phyloP scores from a whole-genome alignment of 495 filamentous ascomycete species.

The Aspergillus baeticus region DNA sequence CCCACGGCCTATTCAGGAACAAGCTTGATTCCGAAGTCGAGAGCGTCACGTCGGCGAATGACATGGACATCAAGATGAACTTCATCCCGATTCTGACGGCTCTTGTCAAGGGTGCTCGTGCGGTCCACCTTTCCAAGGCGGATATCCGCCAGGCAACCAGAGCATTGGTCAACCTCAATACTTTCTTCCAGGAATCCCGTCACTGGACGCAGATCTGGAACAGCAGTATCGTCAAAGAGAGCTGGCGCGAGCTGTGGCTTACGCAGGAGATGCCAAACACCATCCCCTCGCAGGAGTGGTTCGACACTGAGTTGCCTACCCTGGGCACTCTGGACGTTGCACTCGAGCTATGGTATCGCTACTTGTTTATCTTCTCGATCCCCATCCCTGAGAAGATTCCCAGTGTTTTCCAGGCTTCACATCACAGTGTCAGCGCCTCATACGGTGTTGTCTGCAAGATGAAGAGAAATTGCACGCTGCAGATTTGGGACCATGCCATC shows the following conservation, averaged over 20 bases:
- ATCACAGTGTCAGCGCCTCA: constrained; percentile 62
- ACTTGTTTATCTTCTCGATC: constrained; percentile 69
- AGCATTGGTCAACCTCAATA: constrained; percentile 60
- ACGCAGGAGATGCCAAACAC: constrained; percentile 55
- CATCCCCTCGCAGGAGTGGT: constrained; percentile 51
- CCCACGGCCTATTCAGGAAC: constrained; percentile 63
- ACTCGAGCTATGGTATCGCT: constrained; percentile 62
- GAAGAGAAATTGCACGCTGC: constrained; percentile 57
- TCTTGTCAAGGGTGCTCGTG: constrained; percentile 57
- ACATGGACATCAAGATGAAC: constrained; percentile 56
- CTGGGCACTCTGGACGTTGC: constrained; percentile 55
- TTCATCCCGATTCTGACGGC: constrained; percentile 63
- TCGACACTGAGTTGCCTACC: constrained; percentile 58
- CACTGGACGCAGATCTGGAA: constrained; percentile 67
- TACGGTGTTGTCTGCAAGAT: constrained; percentile 69
- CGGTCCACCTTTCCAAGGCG: constrained; percentile 46
- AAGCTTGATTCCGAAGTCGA: constrained; percentile 62
- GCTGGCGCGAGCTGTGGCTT: constrained; percentile 62
- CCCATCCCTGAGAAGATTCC: constrained; percentile 63
- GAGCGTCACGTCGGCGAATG: constrained; percentile 50
- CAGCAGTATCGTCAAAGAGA: constrained; percentile 57
- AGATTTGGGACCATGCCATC: constrained; percentile 71
- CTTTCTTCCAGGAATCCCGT: constrained; percentile 58
- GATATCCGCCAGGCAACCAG: constrained; percentile 56
- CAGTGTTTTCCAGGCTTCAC: constrained; percentile 64